Percentiles rank a stretch among this genome's conserved stretches.
These are phyloP conservation scores for Coix lacrymajobi DNA, from an alignment of 176 grass and related monocot genomes.

Conservation along the genomic window DNA sequence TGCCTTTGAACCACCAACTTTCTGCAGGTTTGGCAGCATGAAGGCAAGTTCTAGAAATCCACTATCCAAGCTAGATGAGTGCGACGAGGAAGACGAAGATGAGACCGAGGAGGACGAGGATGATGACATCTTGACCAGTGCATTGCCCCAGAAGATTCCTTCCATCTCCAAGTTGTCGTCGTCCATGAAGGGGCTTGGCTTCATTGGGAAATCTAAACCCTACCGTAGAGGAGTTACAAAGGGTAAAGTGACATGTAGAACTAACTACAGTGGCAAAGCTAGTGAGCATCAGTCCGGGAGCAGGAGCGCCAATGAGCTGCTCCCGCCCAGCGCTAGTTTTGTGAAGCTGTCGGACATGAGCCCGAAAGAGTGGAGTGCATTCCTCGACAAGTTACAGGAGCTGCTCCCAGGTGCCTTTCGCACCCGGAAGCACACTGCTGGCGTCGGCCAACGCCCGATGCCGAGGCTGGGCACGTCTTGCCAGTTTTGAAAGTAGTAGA, in stretches of 20 bases:
- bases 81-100: slow-evolving; percentile 51
- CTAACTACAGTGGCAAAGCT: slow-evolving; percentile 51
- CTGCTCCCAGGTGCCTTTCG: slow-evolving; percentile 61
- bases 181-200: slow-evolving; percentile 59
- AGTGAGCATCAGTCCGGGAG: slow-evolving; percentile 55
- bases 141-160: slow-evolving; percentile 22
- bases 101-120: slow-evolving; percentile 29
- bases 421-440: slow-evolving; percentile 41
- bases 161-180: slow-evolving; percentile 52
- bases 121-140: slow-evolving; percentile 15
- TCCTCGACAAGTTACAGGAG: slow-evolving; percentile 77
- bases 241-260: slow-evolving; percentile 47
- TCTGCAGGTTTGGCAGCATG: slow-evolving; percentile 52
- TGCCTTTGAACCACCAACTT: slow-evolving; percentile 37
- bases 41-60: slow-evolving; percentile 49
- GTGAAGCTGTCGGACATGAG: slow-evolving; percentile 84
- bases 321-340: slow-evolving; percentile 64
- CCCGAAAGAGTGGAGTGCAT: slow-evolving; percentile 58
- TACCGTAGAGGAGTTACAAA: slow-evolving; percentile 32
- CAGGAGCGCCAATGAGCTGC: slow-evolving; percentile 75
- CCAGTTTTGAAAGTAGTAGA: slow-evolving; percentile 75
- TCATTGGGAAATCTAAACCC: slow-evolving; percentile 39
- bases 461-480: slow-evolving; percentile 87
- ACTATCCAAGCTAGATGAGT: slow-evolving; percentile 66
- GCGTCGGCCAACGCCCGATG: slow-evolving; percentile 29